Evolutionary conservation across 176 grass and related monocot genomes (phyloP).

Genomic region (Tuctoria greenei): DNA sequence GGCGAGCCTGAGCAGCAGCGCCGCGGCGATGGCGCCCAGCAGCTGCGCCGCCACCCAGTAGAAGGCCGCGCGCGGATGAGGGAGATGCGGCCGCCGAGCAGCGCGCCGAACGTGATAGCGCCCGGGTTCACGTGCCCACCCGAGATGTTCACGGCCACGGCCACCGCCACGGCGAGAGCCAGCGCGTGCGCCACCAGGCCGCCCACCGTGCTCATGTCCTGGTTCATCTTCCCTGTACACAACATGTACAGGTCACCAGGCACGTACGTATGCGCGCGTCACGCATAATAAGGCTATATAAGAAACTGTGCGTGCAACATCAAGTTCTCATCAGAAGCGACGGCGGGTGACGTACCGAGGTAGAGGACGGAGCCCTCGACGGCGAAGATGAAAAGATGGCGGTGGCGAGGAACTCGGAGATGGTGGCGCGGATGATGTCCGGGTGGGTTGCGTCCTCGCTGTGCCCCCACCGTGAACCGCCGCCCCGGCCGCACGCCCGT

Average conservation of each 20-base stretch:
- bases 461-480: constrained; percentile 68
- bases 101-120: constrained; percentile 78
- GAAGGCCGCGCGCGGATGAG: constrained; percentile 60
- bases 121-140: constrained; percentile 94
- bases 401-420: constrained; percentile 87
- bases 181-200: constrained; percentile 83
- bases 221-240: constrained; percentile 69
- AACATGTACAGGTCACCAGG: background rate
- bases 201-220: constrained; percentile 59
- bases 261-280: no score
- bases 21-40: constrained; percentile 65
- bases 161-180: constrained; percentile 55
- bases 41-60: constrained; percentile 89
- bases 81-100: constrained; percentile 69
- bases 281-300: no score
- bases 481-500: constrained; percentile 32
- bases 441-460: constrained; percentile 73
- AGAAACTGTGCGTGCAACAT: no score
- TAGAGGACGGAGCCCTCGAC: constrained; percentile 93
- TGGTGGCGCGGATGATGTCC: constrained; percentile 77
- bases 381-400: constrained; percentile 95
- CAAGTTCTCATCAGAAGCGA: no score
- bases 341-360: constrained; percentile 45
- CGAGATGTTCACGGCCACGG: constrained; percentile 69
- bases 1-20: constrained; percentile 67